Percentiles rank a stretch among this genome's conserved stretches.
Conservation (phyloP, 257 asterid genomes). For the Ajuga chamaepitys region DNA sequence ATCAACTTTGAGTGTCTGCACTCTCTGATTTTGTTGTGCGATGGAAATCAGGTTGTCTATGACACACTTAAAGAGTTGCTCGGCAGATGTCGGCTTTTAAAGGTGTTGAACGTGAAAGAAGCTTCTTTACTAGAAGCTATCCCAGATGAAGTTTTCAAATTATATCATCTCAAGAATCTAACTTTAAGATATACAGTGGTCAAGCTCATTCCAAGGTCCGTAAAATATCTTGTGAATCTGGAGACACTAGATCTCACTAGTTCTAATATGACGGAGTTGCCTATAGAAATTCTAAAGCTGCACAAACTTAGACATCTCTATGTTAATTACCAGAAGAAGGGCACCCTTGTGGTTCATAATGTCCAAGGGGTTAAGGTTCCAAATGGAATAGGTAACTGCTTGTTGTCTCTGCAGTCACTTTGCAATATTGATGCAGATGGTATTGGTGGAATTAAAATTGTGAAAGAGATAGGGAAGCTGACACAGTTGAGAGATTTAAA, state of each 20-base stretch:
- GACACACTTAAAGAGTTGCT: background rate
- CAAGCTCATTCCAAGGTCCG: background rate
- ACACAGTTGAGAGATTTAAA: slow-evolving; percentile 11
- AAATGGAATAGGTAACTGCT: slow-evolving; percentile 1
- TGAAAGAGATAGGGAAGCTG: slow-evolving; percentile 24
- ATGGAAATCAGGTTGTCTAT: background rate
- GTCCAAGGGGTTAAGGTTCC: background rate
- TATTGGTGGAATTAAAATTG: background rate
- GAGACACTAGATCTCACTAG: slow-evolving; percentile 1
- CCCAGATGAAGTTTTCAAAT: slow-evolving; percentile 18
- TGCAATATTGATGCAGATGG: background rate
- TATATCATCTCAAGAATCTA: slow-evolving; percentile 18
- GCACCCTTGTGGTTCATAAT: background rate
- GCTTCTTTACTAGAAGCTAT: background rate
- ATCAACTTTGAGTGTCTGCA: background rate
- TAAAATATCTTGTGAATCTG: background rate
- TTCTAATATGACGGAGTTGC: slow-evolving; percentile 2
- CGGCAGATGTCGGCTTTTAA: background rate
- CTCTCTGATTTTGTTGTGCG: slow-evolving; percentile 8
- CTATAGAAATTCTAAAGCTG: slow-evolving; percentile 15
- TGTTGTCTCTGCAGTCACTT: background rate
- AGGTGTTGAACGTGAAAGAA: slow-evolving; percentile 12
- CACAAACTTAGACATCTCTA: slow-evolving; percentile 13
- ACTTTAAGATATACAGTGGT: background rate
- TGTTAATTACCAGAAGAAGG: background rate